These are phyloP conservation scores for Myxozyma sirexii DNA, from an alignment of 805 yeast genomes.

Conservation along the genomic window DNA sequence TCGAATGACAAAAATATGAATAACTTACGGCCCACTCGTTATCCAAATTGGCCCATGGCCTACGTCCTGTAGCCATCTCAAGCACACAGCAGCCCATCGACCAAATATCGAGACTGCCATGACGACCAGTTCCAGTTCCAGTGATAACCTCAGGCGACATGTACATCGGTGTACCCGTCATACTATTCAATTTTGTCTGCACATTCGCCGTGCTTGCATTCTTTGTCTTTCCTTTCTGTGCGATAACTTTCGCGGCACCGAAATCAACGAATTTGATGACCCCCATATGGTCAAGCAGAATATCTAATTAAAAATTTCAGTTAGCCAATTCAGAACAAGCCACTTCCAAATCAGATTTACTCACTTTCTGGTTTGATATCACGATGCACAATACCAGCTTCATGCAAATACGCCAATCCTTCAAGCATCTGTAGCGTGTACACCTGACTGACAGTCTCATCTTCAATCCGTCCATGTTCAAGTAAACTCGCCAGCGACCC, in stretches of 20 bases:
- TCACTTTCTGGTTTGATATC: constrained; percentile 85
- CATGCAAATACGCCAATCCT: constrained; percentile 92
- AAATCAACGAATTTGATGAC: constrained; percentile 95
- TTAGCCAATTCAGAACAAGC: neutral
- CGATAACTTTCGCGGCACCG: constrained; percentile 89
- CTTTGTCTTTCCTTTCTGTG: constrained; percentile 44
- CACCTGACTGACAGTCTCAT: constrained; percentile 87
- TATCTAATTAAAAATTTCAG: constrained; percentile 48
- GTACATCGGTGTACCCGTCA: constrained; percentile 98
- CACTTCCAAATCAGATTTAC: neutral
- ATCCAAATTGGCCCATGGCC: constrained; percentile 96
- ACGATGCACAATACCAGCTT: constrained; percentile 92
- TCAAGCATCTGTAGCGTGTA: constrained; percentile 91
- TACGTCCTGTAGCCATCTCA: constrained; percentile 94
- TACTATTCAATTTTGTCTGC: constrained; percentile 47
- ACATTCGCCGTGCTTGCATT: constrained; percentile 43
- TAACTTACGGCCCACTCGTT: constrained; percentile 79
- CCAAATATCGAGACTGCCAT: constrained; percentile 87
- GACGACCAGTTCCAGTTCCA: constrained; percentile 62
- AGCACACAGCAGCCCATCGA: constrained; percentile 93
- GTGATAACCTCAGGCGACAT: constrained; percentile 98
- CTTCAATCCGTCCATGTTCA: constrained; percentile 92
- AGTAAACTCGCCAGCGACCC: constrained; percentile 86
- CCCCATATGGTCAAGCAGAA: constrained; percentile 85
- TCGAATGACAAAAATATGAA: neutral